Evolutionary conservation across 805 yeast species (phyloP), one percentile per base, ranked within the genome.

Genomic region (Torulaspora gathmanii): DNA sequence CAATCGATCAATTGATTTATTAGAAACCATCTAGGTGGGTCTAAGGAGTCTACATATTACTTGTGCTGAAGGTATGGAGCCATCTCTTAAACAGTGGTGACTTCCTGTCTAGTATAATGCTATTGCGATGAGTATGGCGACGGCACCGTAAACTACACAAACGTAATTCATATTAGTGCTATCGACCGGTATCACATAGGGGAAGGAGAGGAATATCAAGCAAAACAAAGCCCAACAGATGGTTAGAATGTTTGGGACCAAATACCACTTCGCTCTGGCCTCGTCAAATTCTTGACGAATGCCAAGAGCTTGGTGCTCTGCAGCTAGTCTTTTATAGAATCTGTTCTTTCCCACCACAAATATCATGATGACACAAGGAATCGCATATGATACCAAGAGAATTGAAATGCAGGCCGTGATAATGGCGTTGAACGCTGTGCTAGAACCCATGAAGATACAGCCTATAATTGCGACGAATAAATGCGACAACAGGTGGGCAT

Each of bases 341-440:
- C 28, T 40, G 29, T 67, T 67, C 68, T 82, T 72, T 25, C 79
- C 82, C 52, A 64, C 71, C 50, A 58, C 52, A 31, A 39, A 39
- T 40, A 79, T 60, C 42, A 76, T 62, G 53, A 76, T 79, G 3
- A 65, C 55, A 15, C 73, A 68, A 15, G 86, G 86, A 31, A 82
- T 72, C 11, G 73, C 55, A 59, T 82, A 82, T 4, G 84, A 77
- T 33, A 81, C 54, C 35, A 79, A 67, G 47, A 82, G 64, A 56
- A 82, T 79, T 5, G 77, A 73, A 52, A 80, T 75, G 59, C 84
- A 76, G 4, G 81, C 83, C 29, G 76, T 72, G 20, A 79, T 77
- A 68, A 82, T 73, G 16, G 86, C 77, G 56, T 79, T 79, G 61
- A 78, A 82, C 6, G 88, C 87, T 1, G 85, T 76, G 17, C 78